Conservation (phyloP, 106 monocot species). For the Dendrobium catenatum region DNA sequence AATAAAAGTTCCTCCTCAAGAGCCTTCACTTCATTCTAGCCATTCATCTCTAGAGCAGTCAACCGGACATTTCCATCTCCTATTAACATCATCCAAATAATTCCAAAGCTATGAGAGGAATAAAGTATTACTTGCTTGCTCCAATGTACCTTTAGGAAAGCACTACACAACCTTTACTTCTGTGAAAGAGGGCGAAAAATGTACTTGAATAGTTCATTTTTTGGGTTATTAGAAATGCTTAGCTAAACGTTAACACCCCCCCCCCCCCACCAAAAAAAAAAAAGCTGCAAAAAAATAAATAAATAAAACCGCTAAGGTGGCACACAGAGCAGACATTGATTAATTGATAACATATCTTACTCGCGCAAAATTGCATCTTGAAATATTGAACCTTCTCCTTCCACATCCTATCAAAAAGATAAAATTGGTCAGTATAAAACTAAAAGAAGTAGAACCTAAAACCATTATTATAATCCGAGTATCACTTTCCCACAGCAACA, state of each 20-base stretch:
- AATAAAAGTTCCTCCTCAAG: too few relatives aligned
- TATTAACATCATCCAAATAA: too few relatives aligned
- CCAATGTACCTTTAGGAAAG: too few relatives aligned
- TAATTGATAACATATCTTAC: conserved; percentile 51
- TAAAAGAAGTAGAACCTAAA: not conserved
- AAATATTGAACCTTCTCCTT: conserved; percentile 65
- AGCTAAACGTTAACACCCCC: too few relatives aligned
- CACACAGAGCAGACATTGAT: not conserved
- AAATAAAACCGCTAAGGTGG: not conserved
- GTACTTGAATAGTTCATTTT: not conserved
- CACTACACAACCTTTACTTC: too few relatives aligned
- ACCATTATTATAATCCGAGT: not conserved
- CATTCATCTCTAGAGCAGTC: too few relatives aligned
- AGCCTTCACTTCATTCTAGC: too few relatives aligned
- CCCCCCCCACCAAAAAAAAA: too few relatives aligned
- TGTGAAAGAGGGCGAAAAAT: not conserved
- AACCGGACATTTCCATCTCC: too few relatives aligned
- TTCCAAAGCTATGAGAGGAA: too few relatives aligned
- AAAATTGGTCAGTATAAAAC: not conserved
- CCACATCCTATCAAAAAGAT: conserved; percentile 55
- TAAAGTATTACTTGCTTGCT: too few relatives aligned
- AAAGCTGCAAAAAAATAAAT: not conserved
- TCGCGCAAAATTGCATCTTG: conserved; percentile 86
- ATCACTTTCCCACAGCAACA: not conserved
- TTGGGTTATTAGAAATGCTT: too few relatives aligned